Percentiles rank a stretch among this genome's conserved stretches.
Evolutionary conservation across 176 grass and related monocot species (phyloP).

Genomic region (Carex littledalei): DNA sequence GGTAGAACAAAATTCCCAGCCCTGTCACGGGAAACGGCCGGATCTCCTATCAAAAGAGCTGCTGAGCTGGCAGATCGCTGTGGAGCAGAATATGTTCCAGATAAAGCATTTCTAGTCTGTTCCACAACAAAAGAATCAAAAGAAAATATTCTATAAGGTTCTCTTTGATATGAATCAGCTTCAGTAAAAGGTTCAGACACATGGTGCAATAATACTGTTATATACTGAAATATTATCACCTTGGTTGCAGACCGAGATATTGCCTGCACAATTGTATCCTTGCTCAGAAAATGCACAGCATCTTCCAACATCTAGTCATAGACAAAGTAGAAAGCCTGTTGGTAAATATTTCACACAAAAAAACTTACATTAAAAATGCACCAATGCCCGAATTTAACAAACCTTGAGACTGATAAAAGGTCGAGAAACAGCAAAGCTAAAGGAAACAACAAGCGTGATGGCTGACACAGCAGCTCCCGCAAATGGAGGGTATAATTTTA

Average conservation of each 20-base stretch:
- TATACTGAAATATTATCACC: slow-evolving; percentile 32
- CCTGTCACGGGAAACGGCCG: slow-evolving; percentile 76
- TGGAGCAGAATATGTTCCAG: slow-evolving; percentile 93
- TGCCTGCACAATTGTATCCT: slow-evolving; percentile 95
- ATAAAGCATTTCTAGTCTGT: slow-evolving; percentile 98
- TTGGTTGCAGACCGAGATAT: slow-evolving; percentile 93
- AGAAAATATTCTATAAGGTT: slow-evolving; percentile 15
- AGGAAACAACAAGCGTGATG: slow-evolving; percentile 86
- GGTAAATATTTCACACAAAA: slow-evolving; percentile 8
- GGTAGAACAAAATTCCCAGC: slow-evolving; percentile 99
- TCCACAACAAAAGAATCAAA: slow-evolving; percentile 25
- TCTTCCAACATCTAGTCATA: slow-evolving; percentile 95
- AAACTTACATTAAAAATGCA: slow-evolving; percentile 15
- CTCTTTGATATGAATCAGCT: neutral
- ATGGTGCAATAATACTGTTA: neutral
- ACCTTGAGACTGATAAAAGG: slow-evolving; percentile 89
- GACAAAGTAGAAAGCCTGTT: neutral
- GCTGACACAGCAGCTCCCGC: slow-evolving; percentile 82
- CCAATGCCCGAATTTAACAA: slow-evolving; percentile 10
- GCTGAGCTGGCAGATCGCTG: slow-evolving; percentile 98
- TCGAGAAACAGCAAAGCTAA: slow-evolving; percentile 94
- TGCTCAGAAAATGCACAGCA: slow-evolving; percentile 88
- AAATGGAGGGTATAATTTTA: slow-evolving; percentile 86
- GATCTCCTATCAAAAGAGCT: slow-evolving; percentile 98
- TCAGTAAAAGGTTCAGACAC: neutral